Evolutionary conservation across 352 stramenopile species (phyloP), one percentile per base, ranked within the genome.

Genomic region (Globisporangium emineosum): DNA sequence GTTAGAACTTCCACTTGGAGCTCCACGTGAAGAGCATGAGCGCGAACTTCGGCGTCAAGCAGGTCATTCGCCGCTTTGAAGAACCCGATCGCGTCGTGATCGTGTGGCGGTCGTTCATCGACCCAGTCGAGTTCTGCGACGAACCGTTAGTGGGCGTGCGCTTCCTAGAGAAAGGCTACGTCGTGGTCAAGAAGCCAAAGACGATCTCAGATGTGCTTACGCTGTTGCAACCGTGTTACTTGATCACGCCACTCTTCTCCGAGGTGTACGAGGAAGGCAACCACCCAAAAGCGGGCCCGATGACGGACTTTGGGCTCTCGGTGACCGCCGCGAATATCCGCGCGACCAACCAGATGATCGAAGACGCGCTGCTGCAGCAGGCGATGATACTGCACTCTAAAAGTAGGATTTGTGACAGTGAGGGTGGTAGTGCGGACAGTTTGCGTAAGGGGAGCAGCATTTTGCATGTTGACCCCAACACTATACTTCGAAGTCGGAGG

Each of bases 111-210:
- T 72, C 71, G 2, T 27, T 76, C 10, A 61, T 82, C 29, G 78
- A 83, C 29, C 75, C 77, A 0, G 69, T 81, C 27, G 72, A 73
- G 58, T 78, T 86, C 57, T 76, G 65, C 0, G 75, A 72, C 13
- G 68, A 63, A 17, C 72, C 70, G 0, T 64, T 85, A 45, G 69
- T 76, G 1, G 75, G 73, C 45, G 68, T 70, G 19, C 50, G 60
- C 9, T 79, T 88, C 53, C 64, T 77, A 8, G 75, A 83, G 61
- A 69, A 72, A 45, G 75, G 73, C 5, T 88, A 73, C 69, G 40
- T 78, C 19, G 58, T 83, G n/a, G 61, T 83, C 13, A 68, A 76
- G 50, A 68, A 67, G 51, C 19, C 23, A 19, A 3, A 9, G 23
- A 15, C 27, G 32, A 19, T 9, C 9, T 29, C 21, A 30, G 10